Evolutionary conservation across 257 asterid species (phyloP).

Genomic region (Petrea volubilis): DNA sequence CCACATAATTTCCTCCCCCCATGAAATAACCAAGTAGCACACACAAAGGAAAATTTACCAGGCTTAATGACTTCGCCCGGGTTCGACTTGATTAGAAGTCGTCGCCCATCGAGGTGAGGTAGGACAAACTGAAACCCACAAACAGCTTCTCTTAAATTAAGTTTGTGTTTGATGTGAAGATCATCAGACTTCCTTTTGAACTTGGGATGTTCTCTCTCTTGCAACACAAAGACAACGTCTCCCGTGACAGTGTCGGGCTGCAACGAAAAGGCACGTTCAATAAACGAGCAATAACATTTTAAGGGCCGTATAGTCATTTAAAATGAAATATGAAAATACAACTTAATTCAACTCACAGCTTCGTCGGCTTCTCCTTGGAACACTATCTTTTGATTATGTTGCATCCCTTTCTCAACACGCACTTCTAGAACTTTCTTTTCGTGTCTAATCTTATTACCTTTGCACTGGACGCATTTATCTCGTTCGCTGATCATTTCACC

Average conservation of each 20-base stretch:
- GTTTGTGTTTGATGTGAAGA: conserved; percentile 41
- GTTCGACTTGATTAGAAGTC: conserved; percentile 40
- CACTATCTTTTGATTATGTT: conserved; percentile 34
- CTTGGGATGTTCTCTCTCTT: conserved; percentile 27
- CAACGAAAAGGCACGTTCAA: background rate
- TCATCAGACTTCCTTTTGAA: conserved; percentile 32
- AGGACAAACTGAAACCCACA: conserved; percentile 48
- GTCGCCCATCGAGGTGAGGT: conserved; percentile 45
- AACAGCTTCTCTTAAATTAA: conserved; percentile 42
- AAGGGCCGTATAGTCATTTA: no score
- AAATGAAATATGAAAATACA: background rate
- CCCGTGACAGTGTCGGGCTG: conserved; percentile 43
- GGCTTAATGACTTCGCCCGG: conserved; percentile 50
- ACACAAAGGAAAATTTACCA: no score
- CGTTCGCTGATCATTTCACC: conserved; percentile 43
- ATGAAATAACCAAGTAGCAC: no score
- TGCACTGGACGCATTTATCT: conserved; percentile 47
- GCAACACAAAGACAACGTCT: conserved; percentile 23
- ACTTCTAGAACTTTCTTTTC: conserved; percentile 48
- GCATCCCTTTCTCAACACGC: conserved; percentile 47
- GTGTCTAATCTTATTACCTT: conserved; percentile 37
- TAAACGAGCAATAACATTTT: no score
- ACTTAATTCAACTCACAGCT: conserved; percentile 31
- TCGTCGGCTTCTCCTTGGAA: conserved; percentile 48
- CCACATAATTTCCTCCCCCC: no score